phyloP scores from a whole-genome alignment of 2,329 filamentous ascomycete species.

The Chaetomium olivaceum region DNA sequence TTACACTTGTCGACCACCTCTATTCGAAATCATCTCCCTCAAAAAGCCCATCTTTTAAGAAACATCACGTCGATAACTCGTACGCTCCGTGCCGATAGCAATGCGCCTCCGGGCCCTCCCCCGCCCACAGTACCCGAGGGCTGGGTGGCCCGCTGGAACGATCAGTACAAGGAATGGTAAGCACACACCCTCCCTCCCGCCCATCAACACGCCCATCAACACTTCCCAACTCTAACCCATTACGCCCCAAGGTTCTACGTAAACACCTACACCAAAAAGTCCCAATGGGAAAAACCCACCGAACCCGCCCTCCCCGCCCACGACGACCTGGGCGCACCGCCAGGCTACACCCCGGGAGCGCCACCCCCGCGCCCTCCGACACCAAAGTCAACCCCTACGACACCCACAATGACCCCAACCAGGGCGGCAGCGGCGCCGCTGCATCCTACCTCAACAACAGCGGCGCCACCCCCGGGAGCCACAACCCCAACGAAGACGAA shows the following conservation, averaged over 20 bases:
- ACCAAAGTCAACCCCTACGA: conserved; percentile 55
- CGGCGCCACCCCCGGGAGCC: conserved; percentile 30
- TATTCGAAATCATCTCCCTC: not conserved
- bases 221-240: not conserved
- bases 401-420: conserved; percentile 32
- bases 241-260: conserved; percentile 74
- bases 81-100: too few species aligned
- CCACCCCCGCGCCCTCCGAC: conserved; percentile 50
- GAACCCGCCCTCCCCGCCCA: conserved; percentile 56
- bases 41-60: too few species aligned
- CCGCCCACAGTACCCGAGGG: conserved; percentile 69
- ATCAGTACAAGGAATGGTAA: conserved; percentile 79
- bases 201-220: not conserved
- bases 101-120: conserved; percentile 55
- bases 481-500: conserved; percentile 48
- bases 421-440: not conserved
- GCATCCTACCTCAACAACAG: conserved; percentile 22
- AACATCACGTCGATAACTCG: too few species aligned
- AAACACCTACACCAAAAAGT: conserved; percentile 82
- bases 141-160: conserved; percentile 84
- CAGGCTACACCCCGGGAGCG: conserved; percentile 61
- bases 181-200: conserved; percentile 12
- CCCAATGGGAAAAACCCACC: conserved; percentile 86
- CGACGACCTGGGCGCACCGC: conserved; percentile 57
- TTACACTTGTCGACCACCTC: not conserved